Evolutionary conservation across 768 basidiomycete species (phyloP).

Genomic region (Mycena metata): DNA sequence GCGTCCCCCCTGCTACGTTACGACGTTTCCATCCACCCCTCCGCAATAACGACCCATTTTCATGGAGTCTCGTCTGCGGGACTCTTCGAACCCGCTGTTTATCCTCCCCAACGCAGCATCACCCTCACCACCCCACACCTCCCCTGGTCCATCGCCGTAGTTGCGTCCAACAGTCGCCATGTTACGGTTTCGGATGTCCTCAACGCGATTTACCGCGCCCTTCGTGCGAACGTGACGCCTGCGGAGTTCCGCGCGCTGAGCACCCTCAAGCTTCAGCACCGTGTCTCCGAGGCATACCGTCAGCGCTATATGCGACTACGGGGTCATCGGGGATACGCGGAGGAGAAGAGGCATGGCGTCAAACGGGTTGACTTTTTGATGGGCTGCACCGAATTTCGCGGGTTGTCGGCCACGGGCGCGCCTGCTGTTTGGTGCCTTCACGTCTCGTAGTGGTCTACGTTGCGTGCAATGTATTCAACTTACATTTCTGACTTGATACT

Average conservation of each 20-base stretch:
- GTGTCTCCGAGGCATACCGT: conserved; percentile 49
- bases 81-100: conserved; percentile 29
- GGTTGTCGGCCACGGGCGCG: neutral
- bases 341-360: conserved; percentile 50
- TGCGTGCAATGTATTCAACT: too few species aligned
- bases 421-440: conserved; percentile 20
- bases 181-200: conserved; percentile 56
- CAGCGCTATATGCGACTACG: conserved; percentile 43
- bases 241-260: conserved; percentile 48
- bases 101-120: conserved; percentile 23
- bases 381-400: conserved; percentile 29
- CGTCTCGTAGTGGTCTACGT: conserved; percentile 9
- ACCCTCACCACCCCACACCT: conserved; percentile 31
- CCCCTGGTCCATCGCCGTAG: conserved; percentile 39
- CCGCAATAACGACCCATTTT: conserved; percentile 19
- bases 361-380: conserved; percentile 57
- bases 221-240: conserved; percentile 49
- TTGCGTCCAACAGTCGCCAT: conserved; percentile 35
- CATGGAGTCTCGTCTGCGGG: conserved; percentile 5
- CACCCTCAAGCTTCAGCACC: conserved; percentile 40
- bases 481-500: too few species aligned
- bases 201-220: conserved; percentile 49
- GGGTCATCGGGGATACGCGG: conserved; percentile 41
- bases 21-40: conserved; percentile 22
- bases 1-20: conserved; percentile 13